Evolutionary conservation across 2,329 filamentous ascomycete species (phyloP).

Genomic region (Pleomassaria siparia): DNA sequence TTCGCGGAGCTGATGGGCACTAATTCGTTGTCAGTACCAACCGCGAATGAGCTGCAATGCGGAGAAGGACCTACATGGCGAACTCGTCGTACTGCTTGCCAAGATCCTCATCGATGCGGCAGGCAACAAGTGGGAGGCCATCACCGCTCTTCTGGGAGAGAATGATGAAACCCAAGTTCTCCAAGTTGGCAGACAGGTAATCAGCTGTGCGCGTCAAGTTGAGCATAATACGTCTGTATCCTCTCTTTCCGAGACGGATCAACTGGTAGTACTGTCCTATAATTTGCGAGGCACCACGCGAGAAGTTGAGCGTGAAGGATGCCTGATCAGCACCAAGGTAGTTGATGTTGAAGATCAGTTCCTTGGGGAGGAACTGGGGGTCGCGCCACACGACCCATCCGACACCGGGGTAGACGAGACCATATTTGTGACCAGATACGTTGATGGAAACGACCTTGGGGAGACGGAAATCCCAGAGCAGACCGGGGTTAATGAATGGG

Average conservation of each 20-base stretch:
- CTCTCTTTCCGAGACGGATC: constrained; percentile 89
- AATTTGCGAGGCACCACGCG: constrained; percentile 89
- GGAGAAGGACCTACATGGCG: constrained; percentile 39
- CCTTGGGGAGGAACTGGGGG: constrained; percentile 80
- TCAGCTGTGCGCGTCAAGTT: constrained; percentile 90
- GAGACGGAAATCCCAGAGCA: constrained; percentile 91
- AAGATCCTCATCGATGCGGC: constrained; percentile 66
- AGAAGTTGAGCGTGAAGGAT: constrained; percentile 97
- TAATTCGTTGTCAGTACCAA: constrained; percentile 5
- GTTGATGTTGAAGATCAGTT: constrained; percentile 99
- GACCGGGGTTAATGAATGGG: constrained; percentile 80
- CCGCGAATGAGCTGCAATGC: constrained; percentile 24
- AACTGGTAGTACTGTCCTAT: constrained; percentile 98
- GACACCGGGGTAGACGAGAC: constrained; percentile 78
- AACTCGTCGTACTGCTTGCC: constrained; percentile 59
- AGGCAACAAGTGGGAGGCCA: constrained; percentile 87
- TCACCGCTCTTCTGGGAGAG: constrained; percentile 78
- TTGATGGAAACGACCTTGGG: constrained; percentile 92
- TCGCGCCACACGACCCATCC: constrained; percentile 90
- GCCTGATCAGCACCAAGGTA: constrained; percentile 95
- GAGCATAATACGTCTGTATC: constrained; percentile 89
- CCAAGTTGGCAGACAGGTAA: constrained; percentile 75
- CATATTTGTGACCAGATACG: constrained; percentile 88
- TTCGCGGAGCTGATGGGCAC: constrained; percentile 79
- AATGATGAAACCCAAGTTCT: constrained; percentile 79